These are phyloP conservation scores for Blepharisma undulans DNA, from an alignment of 169 alveolate species.

Conservation along the genomic window DNA sequence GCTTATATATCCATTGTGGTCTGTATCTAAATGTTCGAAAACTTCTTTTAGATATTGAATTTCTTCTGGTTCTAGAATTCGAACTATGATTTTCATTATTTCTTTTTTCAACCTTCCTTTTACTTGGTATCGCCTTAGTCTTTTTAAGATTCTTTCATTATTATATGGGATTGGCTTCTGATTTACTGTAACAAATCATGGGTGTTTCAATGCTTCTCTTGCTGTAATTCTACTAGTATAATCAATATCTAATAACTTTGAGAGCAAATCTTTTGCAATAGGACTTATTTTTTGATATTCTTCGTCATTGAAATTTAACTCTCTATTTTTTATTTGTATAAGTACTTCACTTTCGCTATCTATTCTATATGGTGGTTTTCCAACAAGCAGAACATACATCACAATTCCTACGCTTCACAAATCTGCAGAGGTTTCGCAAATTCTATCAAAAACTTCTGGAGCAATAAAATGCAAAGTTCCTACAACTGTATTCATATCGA, in stretches of 20 bases:
- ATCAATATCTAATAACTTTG: conserved; percentile 45
- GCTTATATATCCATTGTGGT: too few relatives aligned
- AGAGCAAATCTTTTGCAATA: conserved; percentile 67
- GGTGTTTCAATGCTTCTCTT: not conserved
- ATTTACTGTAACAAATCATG: conserved; percentile 34
- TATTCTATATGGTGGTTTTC: conserved; percentile 20
- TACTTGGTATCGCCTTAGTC: conserved; percentile 6
- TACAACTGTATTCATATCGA: conserved; percentile 57
- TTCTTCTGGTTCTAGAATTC: too few relatives aligned
- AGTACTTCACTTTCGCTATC: too few relatives aligned
- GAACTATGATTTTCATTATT: too few relatives aligned
- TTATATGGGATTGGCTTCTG: too few relatives aligned
- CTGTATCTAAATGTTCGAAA: too few relatives aligned
- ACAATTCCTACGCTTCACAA: conserved; percentile 40
- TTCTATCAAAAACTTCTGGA: conserved; percentile 37
- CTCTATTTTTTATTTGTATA: not conserved
- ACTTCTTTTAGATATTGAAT: too few relatives aligned
- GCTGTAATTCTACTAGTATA: not conserved
- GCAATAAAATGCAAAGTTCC: conserved; percentile 43
- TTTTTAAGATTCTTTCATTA: too few relatives aligned
- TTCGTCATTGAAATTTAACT: conserved; percentile 76
- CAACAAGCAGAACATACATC: not conserved
- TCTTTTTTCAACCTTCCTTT: conserved; percentile 11
- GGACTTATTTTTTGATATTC: conserved; percentile 81
- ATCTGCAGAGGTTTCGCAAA: too few relatives aligned